phyloP scores from a whole-genome alignment of 768 basidiomycete species.

The Boletus subcaerulescens region DNA sequence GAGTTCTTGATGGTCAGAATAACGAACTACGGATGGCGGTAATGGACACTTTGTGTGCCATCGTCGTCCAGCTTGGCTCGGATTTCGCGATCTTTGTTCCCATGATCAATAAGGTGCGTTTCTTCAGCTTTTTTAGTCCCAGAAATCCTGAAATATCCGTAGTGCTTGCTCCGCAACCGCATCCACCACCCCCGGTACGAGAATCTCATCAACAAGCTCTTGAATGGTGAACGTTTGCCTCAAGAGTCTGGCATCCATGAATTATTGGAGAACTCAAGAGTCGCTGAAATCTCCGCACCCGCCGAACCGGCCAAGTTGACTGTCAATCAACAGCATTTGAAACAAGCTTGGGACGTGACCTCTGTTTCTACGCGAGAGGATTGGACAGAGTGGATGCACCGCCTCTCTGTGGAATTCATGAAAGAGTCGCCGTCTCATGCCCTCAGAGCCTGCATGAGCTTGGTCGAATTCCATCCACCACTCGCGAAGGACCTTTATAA shows the following conservation, averaged over 20 bases:
- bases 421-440: slow-evolving; percentile 98
- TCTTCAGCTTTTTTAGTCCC: neutral
- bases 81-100: slow-evolving; percentile 98
- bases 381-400: slow-evolving; percentile 95
- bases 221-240: slow-evolving; percentile 89
- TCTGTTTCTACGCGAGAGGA: slow-evolving; percentile 75
- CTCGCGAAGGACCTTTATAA: slow-evolving; percentile 95
- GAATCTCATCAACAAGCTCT: slow-evolving; percentile 78
- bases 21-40: slow-evolving; percentile 83
- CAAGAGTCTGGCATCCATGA: slow-evolving; percentile 79
- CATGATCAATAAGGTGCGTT: slow-evolving; percentile 85
- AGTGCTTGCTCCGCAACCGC: slow-evolving; percentile 76
- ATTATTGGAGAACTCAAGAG: slow-evolving; percentile 59
- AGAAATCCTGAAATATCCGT: slow-evolving; percentile 2
- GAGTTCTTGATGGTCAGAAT: slow-evolving; percentile 71
- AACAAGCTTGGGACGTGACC: slow-evolving; percentile 93
- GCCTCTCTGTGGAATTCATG: slow-evolving; percentile 92
- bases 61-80: slow-evolving; percentile 90
- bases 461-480: slow-evolving; percentile 89
- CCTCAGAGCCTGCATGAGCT: slow-evolving; percentile 91
- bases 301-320: slow-evolving; percentile 85
- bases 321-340: slow-evolving; percentile 96
- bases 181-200: slow-evolving; percentile 86
- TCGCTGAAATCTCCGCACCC: slow-evolving; percentile 74
- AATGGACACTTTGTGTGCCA: slow-evolving; percentile 90